phyloP scores from a whole-genome alignment of 208 protist species.

The Crithidia sp. region DNA sequence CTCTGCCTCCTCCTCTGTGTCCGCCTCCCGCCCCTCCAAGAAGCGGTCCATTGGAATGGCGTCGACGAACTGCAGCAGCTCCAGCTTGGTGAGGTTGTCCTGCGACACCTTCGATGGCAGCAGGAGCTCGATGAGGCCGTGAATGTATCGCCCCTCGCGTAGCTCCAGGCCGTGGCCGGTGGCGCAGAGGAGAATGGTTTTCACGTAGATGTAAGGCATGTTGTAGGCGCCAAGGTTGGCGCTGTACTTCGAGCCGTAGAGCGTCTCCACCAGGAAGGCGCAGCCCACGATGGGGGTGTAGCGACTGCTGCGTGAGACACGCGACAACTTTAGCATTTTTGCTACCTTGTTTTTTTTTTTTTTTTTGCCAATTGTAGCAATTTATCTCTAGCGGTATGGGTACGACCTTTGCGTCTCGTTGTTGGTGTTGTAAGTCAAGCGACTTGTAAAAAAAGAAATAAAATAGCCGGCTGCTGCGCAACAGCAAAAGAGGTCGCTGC shows the following conservation, averaged over 20 bases:
- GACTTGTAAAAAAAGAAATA: background rate
- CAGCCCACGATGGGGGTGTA: constrained; percentile 68
- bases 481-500: too few relatives aligned
- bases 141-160: constrained; percentile 51
- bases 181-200: constrained; percentile 71
- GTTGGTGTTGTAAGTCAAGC: background rate
- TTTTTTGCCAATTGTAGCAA: background rate
- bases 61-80: constrained; percentile 70
- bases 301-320: constrained; percentile 29
- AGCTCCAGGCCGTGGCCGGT: constrained; percentile 39
- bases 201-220: constrained; percentile 79
- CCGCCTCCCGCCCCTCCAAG: constrained; percentile 10
- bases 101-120: constrained; percentile 47
- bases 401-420: background rate
- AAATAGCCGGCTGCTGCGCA: background rate
- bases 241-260: constrained; percentile 85
- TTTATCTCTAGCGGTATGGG: background rate
- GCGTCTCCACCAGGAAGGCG: constrained; percentile 62
- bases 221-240: constrained; percentile 68
- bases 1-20: constrained; percentile 20
- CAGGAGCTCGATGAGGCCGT: constrained; percentile 64
- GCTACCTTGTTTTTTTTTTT: background rate
- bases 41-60: constrained; percentile 39
- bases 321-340: constrained; percentile 22
- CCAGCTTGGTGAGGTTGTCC: constrained; percentile 57